A percentile compares a stretch with the other conserved stretches of the same genome.
These are phyloP conservation scores for Fusarium foetens DNA, from an alignment of 2,329 filamentous ascomycete species.

Conservation along the genomic window DNA sequence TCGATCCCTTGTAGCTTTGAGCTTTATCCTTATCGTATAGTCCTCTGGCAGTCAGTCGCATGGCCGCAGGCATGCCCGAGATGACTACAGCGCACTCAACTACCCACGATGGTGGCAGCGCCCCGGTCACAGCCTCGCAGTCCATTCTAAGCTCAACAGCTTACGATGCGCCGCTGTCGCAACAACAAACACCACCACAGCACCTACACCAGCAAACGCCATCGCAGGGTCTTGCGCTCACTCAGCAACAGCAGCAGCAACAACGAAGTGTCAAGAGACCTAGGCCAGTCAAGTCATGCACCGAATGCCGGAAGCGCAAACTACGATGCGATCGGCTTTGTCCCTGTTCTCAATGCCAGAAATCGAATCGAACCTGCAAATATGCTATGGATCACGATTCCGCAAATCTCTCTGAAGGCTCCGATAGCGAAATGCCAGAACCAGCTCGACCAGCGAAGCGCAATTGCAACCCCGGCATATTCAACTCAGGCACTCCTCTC, in stretches of 20 bases:
- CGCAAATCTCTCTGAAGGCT: slow-evolving; percentile 60
- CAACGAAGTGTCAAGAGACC: slow-evolving; percentile 63
- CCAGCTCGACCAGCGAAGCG: slow-evolving; percentile 53
- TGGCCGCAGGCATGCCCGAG: slow-evolving; percentile 16
- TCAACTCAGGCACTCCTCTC: slow-evolving; percentile 33
- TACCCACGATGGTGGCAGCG: slow-evolving; percentile 38
- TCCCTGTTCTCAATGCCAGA: slow-evolving; percentile 68
- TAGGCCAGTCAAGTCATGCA: slow-evolving; percentile 66
- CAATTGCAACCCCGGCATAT: slow-evolving; percentile 46
- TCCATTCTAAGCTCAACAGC: slow-evolving; percentile 33
- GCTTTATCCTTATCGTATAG: slow-evolving; percentile 8
- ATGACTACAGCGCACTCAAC: slow-evolving; percentile 42
- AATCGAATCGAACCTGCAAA: slow-evolving; percentile 63
- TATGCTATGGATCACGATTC: slow-evolving; percentile 62
- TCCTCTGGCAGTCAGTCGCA: slow-evolving; percentile 4
- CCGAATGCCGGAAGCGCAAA: slow-evolving; percentile 67
- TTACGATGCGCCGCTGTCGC: slow-evolving; percentile 41
- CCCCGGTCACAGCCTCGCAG: slow-evolving; percentile 24
- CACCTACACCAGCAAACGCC: slow-evolving; percentile 44
- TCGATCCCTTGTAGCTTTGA: slow-evolving; percentile 2
- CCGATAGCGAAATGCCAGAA: slow-evolving; percentile 53
- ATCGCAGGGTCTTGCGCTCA: slow-evolving; percentile 36
- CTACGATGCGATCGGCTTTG: slow-evolving; percentile 65
- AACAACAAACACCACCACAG: slow-evolving; percentile 44
- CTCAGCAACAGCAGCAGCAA: slow-evolving; percentile 46